Evolutionary conservation across 805 yeast species (phyloP), one percentile per base, ranked within the genome.

Genomic region (Huiozyma sinensis): DNA sequence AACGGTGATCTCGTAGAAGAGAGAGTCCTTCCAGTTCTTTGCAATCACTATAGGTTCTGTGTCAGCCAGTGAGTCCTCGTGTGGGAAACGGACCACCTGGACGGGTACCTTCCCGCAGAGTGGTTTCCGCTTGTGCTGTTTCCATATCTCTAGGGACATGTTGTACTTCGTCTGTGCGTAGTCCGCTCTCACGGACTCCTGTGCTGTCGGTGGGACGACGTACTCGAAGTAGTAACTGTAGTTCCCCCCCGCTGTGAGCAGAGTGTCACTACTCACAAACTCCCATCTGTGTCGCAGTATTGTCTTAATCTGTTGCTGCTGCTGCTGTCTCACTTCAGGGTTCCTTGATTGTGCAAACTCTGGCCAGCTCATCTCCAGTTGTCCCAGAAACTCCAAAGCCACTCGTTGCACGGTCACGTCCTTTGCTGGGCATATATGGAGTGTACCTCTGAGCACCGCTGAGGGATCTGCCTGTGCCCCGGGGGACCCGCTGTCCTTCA

Each of bases 221-320:
- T 86, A 84, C 61, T 92, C 97, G 60, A 90, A 90, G 48, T 83
- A 83, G 67, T 89, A 90, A 41, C 86, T 73, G 57, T 92, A 90
- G 55, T 86, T 95, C 12, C 97, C 97, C 0, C 92, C 85, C 11
- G 72, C 68, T 53, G 88, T 87, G 3, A 65, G 61, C 42, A 71
- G 70, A 54, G 65, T 51, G 7, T 54, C 57, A 12, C 31, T 43
- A 10, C 29, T 10, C 24, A 17, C 24, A 17, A 17, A 24, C 35
- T 17, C 6, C 28, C 13, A 5, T 33, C 38, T n/a, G 35, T 33
- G 2, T 29, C 36, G 8, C 34, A 40, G 17, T 34, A n/a, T 40
- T 38, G 29, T 33, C 38, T 34, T 24, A 28, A n/a, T 13, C 28
- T 27, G 8, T 9, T 38, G 7, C 12, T 28, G 7, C 13, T 11